phyloP scores from a whole-genome alignment of 2,329 filamentous ascomycete species.

The Aspergillus tanneri region DNA sequence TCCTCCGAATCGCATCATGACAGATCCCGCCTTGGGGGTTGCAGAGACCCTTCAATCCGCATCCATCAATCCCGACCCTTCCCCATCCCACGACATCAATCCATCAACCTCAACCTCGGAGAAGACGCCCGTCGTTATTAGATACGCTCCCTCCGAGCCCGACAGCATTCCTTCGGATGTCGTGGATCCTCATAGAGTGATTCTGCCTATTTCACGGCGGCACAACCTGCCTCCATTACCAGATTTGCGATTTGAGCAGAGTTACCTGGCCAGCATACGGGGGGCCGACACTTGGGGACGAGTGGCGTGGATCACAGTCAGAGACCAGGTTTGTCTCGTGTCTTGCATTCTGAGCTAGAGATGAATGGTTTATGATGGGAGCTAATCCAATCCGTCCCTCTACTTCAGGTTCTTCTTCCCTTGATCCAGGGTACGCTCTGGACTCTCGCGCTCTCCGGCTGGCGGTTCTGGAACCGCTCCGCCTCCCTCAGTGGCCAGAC shows the following conservation, averaged over 20 bases:
- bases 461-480: constrained; percentile 84
- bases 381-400: not conserved
- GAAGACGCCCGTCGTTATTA: constrained; percentile 63
- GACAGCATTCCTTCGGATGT: constrained; percentile 51
- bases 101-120: constrained; percentile 72
- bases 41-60: constrained; percentile 79
- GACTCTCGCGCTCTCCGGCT: constrained; percentile 79
- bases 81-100: constrained; percentile 72
- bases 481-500: constrained; percentile 74
- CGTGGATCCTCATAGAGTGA: constrained; percentile 37
- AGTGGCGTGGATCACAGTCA: constrained; percentile 77
- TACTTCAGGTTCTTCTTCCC: constrained; percentile 75
- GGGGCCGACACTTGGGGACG: constrained; percentile 75
- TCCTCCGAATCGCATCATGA: constrained; percentile 49
- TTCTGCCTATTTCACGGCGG: constrained; percentile 38
- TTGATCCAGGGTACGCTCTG: constrained; percentile 86
- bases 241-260: constrained; percentile 95
- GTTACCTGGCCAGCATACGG: constrained; percentile 87
- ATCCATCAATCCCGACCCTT: constrained; percentile 71
- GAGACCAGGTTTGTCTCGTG: constrained; percentile 71
- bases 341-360: not conserved
- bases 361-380: not conserved
- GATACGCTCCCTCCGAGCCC: constrained; percentile 41
- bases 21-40: constrained; percentile 63
- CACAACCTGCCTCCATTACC: constrained; percentile 66